These are phyloP conservation scores for Fusarium abutilonis DNA, from an alignment of 2,329 filamentous ascomycete genomes.

Conservation along the genomic window DNA sequence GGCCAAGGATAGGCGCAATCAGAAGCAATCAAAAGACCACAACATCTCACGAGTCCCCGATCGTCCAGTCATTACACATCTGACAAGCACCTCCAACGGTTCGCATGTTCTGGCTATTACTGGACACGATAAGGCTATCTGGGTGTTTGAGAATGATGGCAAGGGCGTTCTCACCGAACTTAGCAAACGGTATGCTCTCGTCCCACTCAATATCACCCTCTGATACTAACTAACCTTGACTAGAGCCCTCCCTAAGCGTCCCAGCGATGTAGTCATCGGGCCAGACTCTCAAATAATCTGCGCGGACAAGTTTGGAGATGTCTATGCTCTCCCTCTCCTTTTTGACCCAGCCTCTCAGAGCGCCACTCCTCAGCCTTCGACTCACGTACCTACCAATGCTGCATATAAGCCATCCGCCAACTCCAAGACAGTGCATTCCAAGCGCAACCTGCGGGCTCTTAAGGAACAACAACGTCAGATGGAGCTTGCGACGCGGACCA, in stretches of 20 bases:
- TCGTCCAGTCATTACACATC: conserved; percentile 72
- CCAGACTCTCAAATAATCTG: conserved; percentile 78
- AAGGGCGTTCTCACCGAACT: conserved; percentile 71
- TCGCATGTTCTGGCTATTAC: conserved; percentile 80
- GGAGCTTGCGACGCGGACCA: conserved; percentile 45
- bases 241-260: conserved; percentile 89
- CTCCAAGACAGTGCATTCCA: conserved; percentile 70
- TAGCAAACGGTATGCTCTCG: conserved; percentile 71
- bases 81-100: conserved; percentile 71
- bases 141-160: conserved; percentile 77
- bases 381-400: conserved; percentile 43
- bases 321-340: conserved; percentile 82
- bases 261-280: conserved; percentile 78
- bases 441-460: conserved; percentile 69
- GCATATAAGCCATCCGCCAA: conserved; percentile 62
- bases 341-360: conserved; percentile 34
- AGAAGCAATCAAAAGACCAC: conserved; percentile 26
- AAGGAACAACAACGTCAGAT: conserved; percentile 65
- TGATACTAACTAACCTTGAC: conserved; percentile 41
- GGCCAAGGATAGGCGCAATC: conserved; percentile 46
- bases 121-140: conserved; percentile 89
- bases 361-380: conserved; percentile 20
- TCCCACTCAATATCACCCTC: neutral
- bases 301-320: conserved; percentile 97
- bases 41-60: conserved; percentile 54